phyloP scores from a whole-genome alignment of 768 basidiomycete species.

The Podaxis carcinomalis region DNA sequence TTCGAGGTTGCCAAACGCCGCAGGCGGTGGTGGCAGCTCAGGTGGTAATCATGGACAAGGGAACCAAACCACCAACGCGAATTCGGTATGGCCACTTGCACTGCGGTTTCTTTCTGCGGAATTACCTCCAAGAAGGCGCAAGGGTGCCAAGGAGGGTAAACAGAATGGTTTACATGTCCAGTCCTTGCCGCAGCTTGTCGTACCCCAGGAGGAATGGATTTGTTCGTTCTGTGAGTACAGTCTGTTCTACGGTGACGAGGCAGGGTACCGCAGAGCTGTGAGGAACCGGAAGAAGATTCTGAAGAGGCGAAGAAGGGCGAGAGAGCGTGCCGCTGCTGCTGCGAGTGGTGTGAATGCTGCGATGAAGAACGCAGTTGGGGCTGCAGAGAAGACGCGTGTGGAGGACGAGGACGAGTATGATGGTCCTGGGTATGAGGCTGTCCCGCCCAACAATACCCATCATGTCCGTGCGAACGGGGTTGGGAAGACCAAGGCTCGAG shows the following conservation, averaged over 20 bases:
- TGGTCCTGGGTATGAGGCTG: constrained; percentile 18
- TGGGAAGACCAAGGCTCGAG: constrained; percentile 16
- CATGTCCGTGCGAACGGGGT: constrained; percentile 17
- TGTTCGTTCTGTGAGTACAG: constrained; percentile 93
- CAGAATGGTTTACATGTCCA: constrained; percentile 4
- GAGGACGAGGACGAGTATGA: constrained; percentile 21
- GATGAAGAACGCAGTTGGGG: constrained; percentile 7
- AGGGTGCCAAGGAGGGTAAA: constrained; percentile 12
- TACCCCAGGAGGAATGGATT: constrained; percentile 85
- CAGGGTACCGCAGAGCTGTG: constrained; percentile 59
- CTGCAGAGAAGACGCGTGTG: constrained; percentile 18
- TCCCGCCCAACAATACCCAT: constrained; percentile 19
- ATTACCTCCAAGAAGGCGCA: constrained; percentile 42
- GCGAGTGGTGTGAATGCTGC: constrained; percentile 31
- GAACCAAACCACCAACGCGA: constrained; percentile 32
- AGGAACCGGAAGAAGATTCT: constrained; percentile 77
- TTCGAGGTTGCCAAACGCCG: constrained; percentile 62
- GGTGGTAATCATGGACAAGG: constrained; percentile 18
- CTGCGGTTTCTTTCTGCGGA: constrained; percentile 67
- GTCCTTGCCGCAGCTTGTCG: constrained; percentile 31
- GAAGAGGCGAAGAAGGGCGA: constrained; percentile 61
- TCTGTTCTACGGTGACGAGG: constrained; percentile 84
- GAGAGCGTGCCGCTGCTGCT: constrained; percentile 59
- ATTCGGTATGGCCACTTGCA: constrained; percentile 56
- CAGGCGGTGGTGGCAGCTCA: constrained; percentile 14